Evolutionary conservation across 345 rosid species (phyloP).

Genomic region (Salix udensis): DNA sequence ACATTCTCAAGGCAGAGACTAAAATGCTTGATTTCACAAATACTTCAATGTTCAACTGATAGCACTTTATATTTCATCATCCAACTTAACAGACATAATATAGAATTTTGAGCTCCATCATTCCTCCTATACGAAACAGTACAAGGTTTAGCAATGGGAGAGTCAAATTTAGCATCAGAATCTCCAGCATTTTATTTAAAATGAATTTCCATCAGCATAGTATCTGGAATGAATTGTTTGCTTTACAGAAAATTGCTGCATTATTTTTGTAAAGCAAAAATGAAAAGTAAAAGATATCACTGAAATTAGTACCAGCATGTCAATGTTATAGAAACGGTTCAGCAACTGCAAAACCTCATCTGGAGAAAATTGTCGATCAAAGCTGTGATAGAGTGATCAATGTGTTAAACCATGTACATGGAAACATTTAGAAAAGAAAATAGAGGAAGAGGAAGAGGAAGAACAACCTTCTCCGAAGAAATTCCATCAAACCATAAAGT

Average conservation of each 20-base stretch:
- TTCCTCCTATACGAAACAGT: neutral
- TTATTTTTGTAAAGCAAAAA: neutral
- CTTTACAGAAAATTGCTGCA: neutral
- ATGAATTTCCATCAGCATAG: neutral
- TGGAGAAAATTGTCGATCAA: constrained; percentile 74
- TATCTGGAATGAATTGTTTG: neutral
- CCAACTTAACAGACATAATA: neutral
- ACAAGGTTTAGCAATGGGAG: neutral
- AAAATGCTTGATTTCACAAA: neutral
- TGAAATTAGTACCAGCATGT: constrained; percentile 63
- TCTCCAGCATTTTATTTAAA: neutral
- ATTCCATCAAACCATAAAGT: constrained; percentile 89
- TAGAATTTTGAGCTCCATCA: neutral
- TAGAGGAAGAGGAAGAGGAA: neutral
- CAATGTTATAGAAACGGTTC: constrained; percentile 89
- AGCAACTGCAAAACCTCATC: constrained; percentile 91
- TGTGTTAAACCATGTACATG: neutral
- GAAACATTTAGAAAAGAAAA: neutral
- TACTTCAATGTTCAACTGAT: neutral
- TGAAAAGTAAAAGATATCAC: neutral
- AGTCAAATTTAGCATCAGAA: neutral
- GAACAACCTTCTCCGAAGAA: constrained; percentile 70
- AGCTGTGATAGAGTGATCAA: constrained; percentile 41
- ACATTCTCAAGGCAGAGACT: neutral
- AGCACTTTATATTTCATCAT: neutral